Base-by-base conservation (phyloP, 2,329 filamentous ascomycete species). In the Cladosporium sp. region DNA sequence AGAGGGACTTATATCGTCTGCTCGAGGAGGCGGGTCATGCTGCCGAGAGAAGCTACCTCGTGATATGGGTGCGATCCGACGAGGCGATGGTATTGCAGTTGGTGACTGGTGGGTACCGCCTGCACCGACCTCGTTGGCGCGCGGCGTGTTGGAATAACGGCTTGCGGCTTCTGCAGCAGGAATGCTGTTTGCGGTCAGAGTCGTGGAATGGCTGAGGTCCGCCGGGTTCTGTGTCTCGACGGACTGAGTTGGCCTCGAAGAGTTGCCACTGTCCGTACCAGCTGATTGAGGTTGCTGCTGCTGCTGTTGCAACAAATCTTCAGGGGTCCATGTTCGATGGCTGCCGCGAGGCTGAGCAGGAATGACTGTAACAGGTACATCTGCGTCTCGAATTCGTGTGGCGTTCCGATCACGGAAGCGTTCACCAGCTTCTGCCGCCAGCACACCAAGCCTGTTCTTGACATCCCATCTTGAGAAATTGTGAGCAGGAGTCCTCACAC, bases 311-410 rank as follows among this genome's bases (percentile, higher is more conserved):
- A 5, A 47, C n/a, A n/a, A 50, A 27, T 53, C 19, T 29, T 54
- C 48, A 7, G 79, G 77, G 37, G 74, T 79, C 77, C 79, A 82
- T 5, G 76, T 77, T 40, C 79, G 69, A 30, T 76, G 75, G 30
- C 61, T 63, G 34, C 70, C 72, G 34, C 77, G 71, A 19, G 75
- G 75, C 54, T 80, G 78, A 3, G 80, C 80, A 3, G 81, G 82
- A 44, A 85, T 82, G 24, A 84, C 73, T 0, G 80, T 84, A 17
- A 83, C 74, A 2, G 80, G 79, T 11, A 82, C 58, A 17, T 75
- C 68, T 6, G 63, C 61, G 17, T 75, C 70, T 3, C 65, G 58
- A 37, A 64, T 59, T 15, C 63, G 59, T 15, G 56, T 61, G 27
- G 45, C 64, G 57, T 59, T 72, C 62, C 62, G 70, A 43, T 64